These are phyloP conservation scores for Scytalidium sp. DNA, from an alignment of 2,329 filamentous ascomycete genomes.

Conservation along the genomic window DNA sequence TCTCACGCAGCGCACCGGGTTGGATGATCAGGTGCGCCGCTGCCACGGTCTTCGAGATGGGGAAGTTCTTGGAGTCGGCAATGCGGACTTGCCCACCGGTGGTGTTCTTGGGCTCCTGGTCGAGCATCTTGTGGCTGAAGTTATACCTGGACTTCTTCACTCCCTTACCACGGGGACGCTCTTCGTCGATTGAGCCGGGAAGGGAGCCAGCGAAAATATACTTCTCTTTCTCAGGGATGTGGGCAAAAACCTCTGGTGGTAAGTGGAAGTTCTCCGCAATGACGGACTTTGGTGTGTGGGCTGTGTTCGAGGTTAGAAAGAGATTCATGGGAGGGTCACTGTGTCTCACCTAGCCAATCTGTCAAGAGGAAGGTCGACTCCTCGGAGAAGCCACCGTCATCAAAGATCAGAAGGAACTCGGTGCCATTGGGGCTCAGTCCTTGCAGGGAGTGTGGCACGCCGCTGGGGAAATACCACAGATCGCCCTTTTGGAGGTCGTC, in stretches of 20 bases:
- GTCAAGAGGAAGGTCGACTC: slow-evolving; percentile 71
- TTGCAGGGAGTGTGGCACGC: slow-evolving; percentile 75
- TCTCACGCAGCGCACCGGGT: slow-evolving; percentile 43
- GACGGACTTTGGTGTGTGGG: slow-evolving; percentile 69
- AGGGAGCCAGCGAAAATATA: slow-evolving; percentile 74
- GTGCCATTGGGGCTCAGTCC: slow-evolving; percentile 64
- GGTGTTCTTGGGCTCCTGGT: slow-evolving; percentile 62
- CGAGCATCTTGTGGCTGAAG: slow-evolving; percentile 71
- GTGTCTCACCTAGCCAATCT: slow-evolving; percentile 57
- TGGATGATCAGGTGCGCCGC: slow-evolving; percentile 70
- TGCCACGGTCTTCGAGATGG: slow-evolving; percentile 68
- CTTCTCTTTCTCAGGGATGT: slow-evolving; percentile 64
- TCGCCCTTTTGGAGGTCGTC: slow-evolving; percentile 76
- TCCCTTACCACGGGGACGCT: slow-evolving; percentile 56
- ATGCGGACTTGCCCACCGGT: slow-evolving; percentile 70
- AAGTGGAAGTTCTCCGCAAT: slow-evolving; percentile 75
- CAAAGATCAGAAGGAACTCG: slow-evolving; percentile 62
- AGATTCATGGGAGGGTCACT: slow-evolving; percentile 37
- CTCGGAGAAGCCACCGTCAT: slow-evolving; percentile 56
- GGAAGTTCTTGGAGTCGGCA: slow-evolving; percentile 73
- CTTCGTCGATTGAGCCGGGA: slow-evolving; percentile 62
- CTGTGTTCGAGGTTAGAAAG: slow-evolving; percentile 28
- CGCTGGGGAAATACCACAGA: slow-evolving; percentile 78
- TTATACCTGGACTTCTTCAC: slow-evolving; percentile 65
- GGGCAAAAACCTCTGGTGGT: slow-evolving; percentile 65